These are phyloP conservation scores for Rhizoctonia solani DNA, from an alignment of 1,284 basidiomycete genomes.

Conservation along the genomic window DNA sequence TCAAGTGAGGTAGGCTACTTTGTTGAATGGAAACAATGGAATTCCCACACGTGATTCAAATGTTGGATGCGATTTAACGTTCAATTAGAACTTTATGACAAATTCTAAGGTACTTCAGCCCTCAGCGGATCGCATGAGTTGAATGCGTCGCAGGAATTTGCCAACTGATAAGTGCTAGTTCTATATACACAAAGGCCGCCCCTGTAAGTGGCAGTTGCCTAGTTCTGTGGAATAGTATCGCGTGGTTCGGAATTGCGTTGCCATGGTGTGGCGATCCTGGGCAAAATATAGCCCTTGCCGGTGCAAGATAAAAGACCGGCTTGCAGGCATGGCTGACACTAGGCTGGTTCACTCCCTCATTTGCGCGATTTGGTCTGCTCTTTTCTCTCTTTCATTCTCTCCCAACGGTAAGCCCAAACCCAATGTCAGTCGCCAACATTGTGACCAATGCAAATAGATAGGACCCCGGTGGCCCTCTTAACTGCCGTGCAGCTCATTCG, in stretches of 20 bases:
- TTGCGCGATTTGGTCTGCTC: constrained; percentile 21
- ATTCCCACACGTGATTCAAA: no score
- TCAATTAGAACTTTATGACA: no score
- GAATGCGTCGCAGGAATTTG: no score
- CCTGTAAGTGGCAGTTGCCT: neutral
- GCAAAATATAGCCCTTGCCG: constrained; percentile 11
- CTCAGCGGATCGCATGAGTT: no score
- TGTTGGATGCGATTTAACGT: no score
- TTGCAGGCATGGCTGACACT: neutral
- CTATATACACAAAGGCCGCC: neutral
- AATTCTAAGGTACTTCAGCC: no score
- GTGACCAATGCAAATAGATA: neutral
- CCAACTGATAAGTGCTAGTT: neutral
- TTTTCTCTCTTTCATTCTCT: constrained; percentile 20
- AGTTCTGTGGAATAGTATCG: neutral
- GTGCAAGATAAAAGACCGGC: constrained; percentile 8
- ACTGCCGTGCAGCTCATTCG: constrained; percentile 34
- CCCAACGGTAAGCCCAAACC: constrained; percentile 3
- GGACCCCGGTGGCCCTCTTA: constrained; percentile 33
- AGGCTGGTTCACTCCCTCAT: constrained; percentile 27
- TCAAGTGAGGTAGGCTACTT: no score
- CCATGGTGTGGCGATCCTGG: constrained; percentile 14
- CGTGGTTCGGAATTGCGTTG: constrained; percentile 22
- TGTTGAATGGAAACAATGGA: no score
- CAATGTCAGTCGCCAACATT: neutral